These are phyloP conservation scores for Arachis hypogaea DNA, from an alignment of 306 rosid species.

Conservation along the genomic window DNA sequence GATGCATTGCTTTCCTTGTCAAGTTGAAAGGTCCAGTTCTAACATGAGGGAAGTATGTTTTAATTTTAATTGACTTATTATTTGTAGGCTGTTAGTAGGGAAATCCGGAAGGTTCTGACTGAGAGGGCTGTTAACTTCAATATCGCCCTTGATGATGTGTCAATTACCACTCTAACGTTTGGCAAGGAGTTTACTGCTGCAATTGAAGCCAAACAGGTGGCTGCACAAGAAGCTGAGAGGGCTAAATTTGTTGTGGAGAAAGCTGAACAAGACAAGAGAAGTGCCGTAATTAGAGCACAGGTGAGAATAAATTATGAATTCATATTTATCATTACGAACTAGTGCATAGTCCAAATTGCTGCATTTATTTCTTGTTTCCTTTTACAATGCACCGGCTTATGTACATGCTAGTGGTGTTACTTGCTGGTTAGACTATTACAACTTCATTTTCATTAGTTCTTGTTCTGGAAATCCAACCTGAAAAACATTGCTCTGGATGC, in stretches of 20 bases:
- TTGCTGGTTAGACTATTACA: constrained; percentile 18
- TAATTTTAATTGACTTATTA: constrained; percentile 12
- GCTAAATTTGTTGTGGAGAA: constrained; percentile 89
- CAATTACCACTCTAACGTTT: constrained; percentile 75
- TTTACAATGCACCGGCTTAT: not conserved
- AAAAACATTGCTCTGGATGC: not conserved
- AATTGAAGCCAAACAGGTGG: constrained; percentile 96
- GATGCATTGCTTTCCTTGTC: constrained; percentile 17
- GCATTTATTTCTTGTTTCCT: constrained; percentile 5
- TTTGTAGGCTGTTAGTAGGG: constrained; percentile 83
- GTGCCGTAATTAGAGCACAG: constrained; percentile 88
- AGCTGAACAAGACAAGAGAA: constrained; percentile 91
- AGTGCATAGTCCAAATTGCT: constrained; percentile 17
- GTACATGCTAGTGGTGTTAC: not conserved
- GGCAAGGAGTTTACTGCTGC: constrained; percentile 91
- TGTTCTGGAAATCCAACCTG: constrained; percentile 11
- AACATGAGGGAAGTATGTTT: constrained; percentile 4
- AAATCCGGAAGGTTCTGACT: constrained; percentile 75
- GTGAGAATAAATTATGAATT: constrained; percentile 47
- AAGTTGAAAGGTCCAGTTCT: constrained; percentile 12
- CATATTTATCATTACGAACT: not conserved
- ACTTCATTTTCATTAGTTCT: constrained; percentile 4
- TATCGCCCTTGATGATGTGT: constrained; percentile 88
- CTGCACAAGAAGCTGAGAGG: constrained; percentile 98
- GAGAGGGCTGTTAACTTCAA: constrained; percentile 87